Base-by-base conservation (phyloP, 2,329 filamentous ascomycete species). In the Apiospora phragmitis region DNA sequence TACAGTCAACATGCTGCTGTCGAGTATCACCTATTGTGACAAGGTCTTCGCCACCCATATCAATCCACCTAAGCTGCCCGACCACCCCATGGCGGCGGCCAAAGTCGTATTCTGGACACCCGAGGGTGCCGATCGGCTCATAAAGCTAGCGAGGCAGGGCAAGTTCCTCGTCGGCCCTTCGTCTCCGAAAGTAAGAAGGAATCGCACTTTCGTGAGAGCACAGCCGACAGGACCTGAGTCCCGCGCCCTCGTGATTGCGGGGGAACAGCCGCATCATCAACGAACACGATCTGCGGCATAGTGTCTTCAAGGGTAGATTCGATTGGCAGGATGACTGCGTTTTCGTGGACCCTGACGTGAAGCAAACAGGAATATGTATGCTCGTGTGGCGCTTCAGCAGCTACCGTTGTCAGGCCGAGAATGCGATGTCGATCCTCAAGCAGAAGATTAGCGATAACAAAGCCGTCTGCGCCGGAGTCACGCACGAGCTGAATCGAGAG, bases 321-420 rank as follows among this genome's bases (percentile, higher is more conserved):
- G 77, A 79, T 2, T 89, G 84, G 73, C 81, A 89, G 74, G 71
- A 85, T 9, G 88, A 89, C 71, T 75, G 79, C 66, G 77, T 87
- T 18, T 73, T 79, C 3, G 74, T 77, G 24, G 76, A 73, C 7
- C 4, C 0, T 35, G 77, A 72, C 1, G 70, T 69, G 43, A 26
- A 69, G 70, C 43, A 75, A n/a, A n/a, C n/a, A n/a, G n/a, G n/a
- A n/a, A n/a, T n/a, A n/a, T n/a, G n/a, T 0, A 80, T 84, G 2
- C 72, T 87, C 18, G 87, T 89, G 80, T 87, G 84, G 73, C 81
- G 83, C 14, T 90, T 90, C 73, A 86, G 85, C 0, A 88, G 86
- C 70, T 89, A 83, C 71, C 83, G 87, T 0, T 87, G 85, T 77
- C 88, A 90, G 81, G 82, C 87, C 0, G 83, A 88, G 16, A 42